Conservation (phyloP, 1,284 basidiomycete species). For the Cutaneotrichosporon arboriforme region DNA sequence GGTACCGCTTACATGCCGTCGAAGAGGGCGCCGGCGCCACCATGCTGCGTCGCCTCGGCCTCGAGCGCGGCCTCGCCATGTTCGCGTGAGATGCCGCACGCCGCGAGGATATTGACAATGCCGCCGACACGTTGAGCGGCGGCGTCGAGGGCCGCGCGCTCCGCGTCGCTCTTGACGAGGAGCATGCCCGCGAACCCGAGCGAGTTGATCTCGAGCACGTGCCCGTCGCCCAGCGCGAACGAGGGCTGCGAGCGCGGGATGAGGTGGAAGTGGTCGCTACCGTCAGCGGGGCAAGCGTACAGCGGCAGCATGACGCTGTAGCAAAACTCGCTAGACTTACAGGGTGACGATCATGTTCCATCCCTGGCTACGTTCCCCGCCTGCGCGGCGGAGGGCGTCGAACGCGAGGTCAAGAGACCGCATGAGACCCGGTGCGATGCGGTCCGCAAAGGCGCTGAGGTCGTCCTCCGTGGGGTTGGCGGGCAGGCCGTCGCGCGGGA, state of each 20-base stretch:
- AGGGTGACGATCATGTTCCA: slow-evolving; percentile 75
- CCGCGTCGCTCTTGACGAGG: slow-evolving; percentile 73
- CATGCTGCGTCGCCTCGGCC: slow-evolving; percentile 26
- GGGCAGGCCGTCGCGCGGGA: slow-evolving; percentile 50
- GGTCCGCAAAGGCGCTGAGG: slow-evolving; percentile 51
- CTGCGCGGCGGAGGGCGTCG: slow-evolving; percentile 53
- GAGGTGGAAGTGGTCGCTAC: slow-evolving; percentile 67
- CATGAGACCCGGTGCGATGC: slow-evolving; percentile 63
- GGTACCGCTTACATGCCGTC: background rate
- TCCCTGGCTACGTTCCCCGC: slow-evolving; percentile 35
- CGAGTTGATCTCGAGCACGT: slow-evolving; percentile 63
- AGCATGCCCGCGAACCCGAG: slow-evolving; percentile 82
- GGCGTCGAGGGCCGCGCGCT: slow-evolving; percentile 59
- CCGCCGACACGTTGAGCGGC: slow-evolving; percentile 22
- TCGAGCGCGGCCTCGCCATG: slow-evolving; percentile 40
- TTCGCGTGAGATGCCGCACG: slow-evolving; percentile 38
- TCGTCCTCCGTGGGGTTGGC: slow-evolving; percentile 49
- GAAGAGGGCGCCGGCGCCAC: slow-evolving; percentile 5
- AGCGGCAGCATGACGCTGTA: background rate
- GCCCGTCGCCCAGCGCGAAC: slow-evolving; percentile 27
- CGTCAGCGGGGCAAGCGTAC: slow-evolving; percentile 3
- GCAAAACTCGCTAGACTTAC: slow-evolving; percentile 21
- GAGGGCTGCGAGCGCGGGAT: slow-evolving; percentile 59
- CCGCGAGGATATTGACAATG: slow-evolving; percentile 32
- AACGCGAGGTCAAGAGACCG: slow-evolving; percentile 70